Conservation (phyloP, 768 basidiomycete genomes). For the Lepiota subincarnata region DNA sequence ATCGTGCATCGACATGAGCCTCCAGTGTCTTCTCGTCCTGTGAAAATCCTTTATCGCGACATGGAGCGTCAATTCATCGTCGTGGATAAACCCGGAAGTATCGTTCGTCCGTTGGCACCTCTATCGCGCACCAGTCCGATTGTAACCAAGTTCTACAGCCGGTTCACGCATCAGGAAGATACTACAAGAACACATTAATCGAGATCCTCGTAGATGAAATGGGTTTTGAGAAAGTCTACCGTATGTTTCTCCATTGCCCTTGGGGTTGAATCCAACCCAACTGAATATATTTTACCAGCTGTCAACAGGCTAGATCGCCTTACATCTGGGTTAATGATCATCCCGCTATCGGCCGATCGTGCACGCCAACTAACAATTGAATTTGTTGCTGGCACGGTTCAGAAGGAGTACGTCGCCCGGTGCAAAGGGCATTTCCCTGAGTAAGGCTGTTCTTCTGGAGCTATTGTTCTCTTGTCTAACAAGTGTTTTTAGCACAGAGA, state of each 20-base stretch:
- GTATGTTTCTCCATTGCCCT: slow-evolving; percentile 43
- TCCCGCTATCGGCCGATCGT: slow-evolving; percentile 68
- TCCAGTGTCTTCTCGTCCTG: slow-evolving; percentile 80
- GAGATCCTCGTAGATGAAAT: slow-evolving; percentile 85
- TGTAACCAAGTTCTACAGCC: slow-evolving; percentile 46
- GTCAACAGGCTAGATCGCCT: slow-evolving; percentile 92
- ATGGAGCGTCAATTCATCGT: slow-evolving; percentile 80
- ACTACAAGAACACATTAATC: slow-evolving; percentile 82
- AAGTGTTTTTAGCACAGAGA: slow-evolving; percentile 56
- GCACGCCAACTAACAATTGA: slow-evolving; percentile 73
- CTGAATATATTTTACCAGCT: slow-evolving; percentile 45
- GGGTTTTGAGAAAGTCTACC: slow-evolving; percentile 75
- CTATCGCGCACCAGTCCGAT: not conserved
- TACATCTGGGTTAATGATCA: slow-evolving; percentile 93
- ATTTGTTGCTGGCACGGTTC: slow-evolving; percentile 76
- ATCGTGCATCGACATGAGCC: slow-evolving; percentile 97
- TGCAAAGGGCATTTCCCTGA: slow-evolving; percentile 81
- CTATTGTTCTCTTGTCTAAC: not conserved
- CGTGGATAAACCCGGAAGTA: slow-evolving; percentile 94
- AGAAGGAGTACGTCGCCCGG: slow-evolving; percentile 91
- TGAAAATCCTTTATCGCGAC: slow-evolving; percentile 78
- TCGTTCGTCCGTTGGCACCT: slow-evolving; percentile 59
- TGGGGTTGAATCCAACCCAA: no score
- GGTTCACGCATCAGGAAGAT: slow-evolving; percentile 89
- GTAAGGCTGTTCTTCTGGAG: slow-evolving; percentile 39